These are phyloP conservation scores for Cladosporium oxysporum DNA, from an alignment of 2,329 filamentous ascomycete genomes.

Conservation along the genomic window DNA sequence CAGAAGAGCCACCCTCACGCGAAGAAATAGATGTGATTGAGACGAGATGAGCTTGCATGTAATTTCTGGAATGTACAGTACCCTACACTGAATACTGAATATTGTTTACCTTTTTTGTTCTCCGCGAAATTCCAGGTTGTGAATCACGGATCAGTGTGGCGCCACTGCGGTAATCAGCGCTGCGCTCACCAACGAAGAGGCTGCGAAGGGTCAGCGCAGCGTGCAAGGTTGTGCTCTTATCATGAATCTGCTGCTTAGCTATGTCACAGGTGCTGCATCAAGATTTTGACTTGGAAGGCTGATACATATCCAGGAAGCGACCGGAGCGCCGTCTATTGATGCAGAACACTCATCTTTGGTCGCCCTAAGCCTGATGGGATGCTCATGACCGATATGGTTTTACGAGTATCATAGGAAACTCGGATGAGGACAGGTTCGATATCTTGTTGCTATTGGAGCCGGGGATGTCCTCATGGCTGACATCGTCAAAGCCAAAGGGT, in stretches of 20 bases:
- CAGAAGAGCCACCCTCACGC: constrained; percentile 36
- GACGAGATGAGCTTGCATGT: neutral
- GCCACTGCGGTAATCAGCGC: neutral
- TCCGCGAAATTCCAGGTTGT: neutral
- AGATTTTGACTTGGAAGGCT: neutral
- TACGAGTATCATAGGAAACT: neutral
- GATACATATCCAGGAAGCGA: neutral
- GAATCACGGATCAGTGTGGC: neutral
- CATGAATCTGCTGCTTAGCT: neutral
- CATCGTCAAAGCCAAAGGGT: neutral
- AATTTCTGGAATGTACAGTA: constrained; percentile 9
- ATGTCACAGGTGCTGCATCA: neutral
- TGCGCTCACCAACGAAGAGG: neutral
- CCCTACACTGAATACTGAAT: neutral
- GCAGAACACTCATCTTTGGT: neutral
- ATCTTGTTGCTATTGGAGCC: neutral
- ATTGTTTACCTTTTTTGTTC: neutral
- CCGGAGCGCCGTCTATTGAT: neutral
- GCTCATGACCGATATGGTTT: neutral
- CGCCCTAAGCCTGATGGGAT: neutral
- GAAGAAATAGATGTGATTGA: constrained; percentile 10
- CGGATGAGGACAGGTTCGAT: neutral
- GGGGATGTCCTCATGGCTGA: neutral
- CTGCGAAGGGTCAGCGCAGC: neutral
- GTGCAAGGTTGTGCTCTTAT: neutral